Percentiles rank a stretch among this genome's conserved stretches.
These are phyloP conservation scores for Trichophyton benhamiae DNA, from an alignment of 2,329 filamentous ascomycete species.

Conservation along the genomic window DNA sequence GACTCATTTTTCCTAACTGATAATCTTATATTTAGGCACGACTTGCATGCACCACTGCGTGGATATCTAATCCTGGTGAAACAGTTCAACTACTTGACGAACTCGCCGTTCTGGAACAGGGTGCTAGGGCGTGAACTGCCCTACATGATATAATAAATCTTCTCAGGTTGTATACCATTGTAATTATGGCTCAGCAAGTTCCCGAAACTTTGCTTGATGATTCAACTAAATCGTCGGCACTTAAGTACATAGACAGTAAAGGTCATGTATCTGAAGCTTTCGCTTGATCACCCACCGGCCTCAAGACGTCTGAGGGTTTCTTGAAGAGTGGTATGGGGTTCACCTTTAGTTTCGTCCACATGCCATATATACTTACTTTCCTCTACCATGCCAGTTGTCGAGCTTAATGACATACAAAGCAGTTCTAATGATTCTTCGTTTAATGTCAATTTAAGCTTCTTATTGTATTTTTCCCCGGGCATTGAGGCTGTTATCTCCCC, in stretches of 20 bases:
- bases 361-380: background rate
- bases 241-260: background rate
- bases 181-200: background rate
- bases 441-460: constrained; percentile 24
- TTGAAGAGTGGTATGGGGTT: background rate
- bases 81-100: constrained; percentile 85
- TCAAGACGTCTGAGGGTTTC: background rate
- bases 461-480: constrained; percentile 15
- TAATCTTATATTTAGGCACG: constrained; percentile 44
- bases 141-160: background rate
- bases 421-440: constrained; percentile 20
- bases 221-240: background rate
- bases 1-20: background rate
- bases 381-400: background rate
- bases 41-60: constrained; percentile 84
- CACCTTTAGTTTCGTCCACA: background rate
- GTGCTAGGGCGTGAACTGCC: background rate
- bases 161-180: background rate
- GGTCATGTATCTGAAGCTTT: background rate
- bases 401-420: background rate
- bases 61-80: constrained; percentile 87
- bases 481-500: constrained; percentile 23
- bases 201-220: no score
- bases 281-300: background rate
- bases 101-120: constrained; percentile 43